Evolutionary conservation across 208 protist genomes (phyloP).

Genomic region (Leishmania aethiopica): DNA sequence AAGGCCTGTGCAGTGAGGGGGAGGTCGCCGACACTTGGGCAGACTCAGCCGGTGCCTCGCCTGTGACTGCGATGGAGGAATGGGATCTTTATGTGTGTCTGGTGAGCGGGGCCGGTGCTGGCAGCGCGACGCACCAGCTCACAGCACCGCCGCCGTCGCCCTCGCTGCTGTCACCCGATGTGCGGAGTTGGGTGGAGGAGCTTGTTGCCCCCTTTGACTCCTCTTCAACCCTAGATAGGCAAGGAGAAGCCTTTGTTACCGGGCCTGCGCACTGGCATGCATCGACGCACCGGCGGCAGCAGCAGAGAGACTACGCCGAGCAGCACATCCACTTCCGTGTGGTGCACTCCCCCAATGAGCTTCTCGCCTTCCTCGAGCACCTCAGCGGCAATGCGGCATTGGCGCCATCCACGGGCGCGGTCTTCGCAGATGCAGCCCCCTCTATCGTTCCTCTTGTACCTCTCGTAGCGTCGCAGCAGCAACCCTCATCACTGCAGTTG

Average conservation of each 20-base stretch:
- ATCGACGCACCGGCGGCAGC: not conserved
- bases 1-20: not conserved
- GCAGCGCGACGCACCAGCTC: not conserved
- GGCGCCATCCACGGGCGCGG: not conserved
- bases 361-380: conserved; percentile 33
- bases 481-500: not conserved
- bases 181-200: not conserved
- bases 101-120: conserved; percentile 7
- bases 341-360: conserved; percentile 37
- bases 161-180: not conserved
- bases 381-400: conserved; percentile 4
- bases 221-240: not conserved
- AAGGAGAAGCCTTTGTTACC: not conserved
- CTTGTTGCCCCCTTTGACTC: not conserved
- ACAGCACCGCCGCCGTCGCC: not conserved
- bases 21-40: not conserved
- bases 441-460: not conserved
- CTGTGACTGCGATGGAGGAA: conserved; percentile 3
- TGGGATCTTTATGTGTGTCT: conserved; percentile 40
- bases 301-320: conserved; percentile 27
- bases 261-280: not conserved
- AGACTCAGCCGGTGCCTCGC: not conserved
- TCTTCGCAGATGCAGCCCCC: not conserved
- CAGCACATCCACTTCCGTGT: conserved; percentile 35
- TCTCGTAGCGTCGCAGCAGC: not conserved